Evolutionary conservation across 1,284 basidiomycete species (phyloP), one percentile per base, ranked within the genome.

Genomic region (Entoloma clypeatum): DNA sequence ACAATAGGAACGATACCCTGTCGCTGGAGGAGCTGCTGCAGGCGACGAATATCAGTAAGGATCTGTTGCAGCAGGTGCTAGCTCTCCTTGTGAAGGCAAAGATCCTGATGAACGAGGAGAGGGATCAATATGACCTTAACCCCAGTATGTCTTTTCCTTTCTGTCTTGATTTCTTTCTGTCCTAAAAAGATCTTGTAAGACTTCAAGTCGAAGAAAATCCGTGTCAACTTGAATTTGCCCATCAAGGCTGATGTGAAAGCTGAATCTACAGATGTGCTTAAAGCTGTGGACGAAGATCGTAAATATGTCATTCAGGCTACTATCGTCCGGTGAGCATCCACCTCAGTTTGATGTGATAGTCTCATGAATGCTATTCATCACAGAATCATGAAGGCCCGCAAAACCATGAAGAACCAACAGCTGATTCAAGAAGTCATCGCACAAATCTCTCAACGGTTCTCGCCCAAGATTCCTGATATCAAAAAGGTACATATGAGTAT

Each of bases 201-300:
- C 60, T 98, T 95, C 81, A 97, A 94, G 68, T 92, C 88, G 13
- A 98, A 98, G 77, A 98, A 97, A 76, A 92, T 94, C 49, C 81
- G 90, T 48, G 89, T 99, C 41, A 91, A 92, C 55, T 73, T 99
- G 43, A 98, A 99, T 64, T 77, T 86, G 59, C 91, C 93, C 0
- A 89, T 99, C 66, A 94, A 93, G 71, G 81, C 92, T 1, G 95
- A 98, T 64, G 85, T 90, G 46, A 96, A 95, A 74, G 82, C 86
- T 3, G 96, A 99, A 64, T 80, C 85, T 6, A 79, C 77, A 5
- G 93, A 98, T 49, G 92, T 98, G 1, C 72, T 95, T 56, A 94
- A 95, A 74, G 88, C 87, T 18, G 94, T 99, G 7, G 95, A 99
- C 54, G 95, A 99, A 67, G 95, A 99, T 61, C 81, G 95, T 48